Base-by-base conservation (phyloP, 176 grass and related monocot species). In the Triticum urartu region DNA sequence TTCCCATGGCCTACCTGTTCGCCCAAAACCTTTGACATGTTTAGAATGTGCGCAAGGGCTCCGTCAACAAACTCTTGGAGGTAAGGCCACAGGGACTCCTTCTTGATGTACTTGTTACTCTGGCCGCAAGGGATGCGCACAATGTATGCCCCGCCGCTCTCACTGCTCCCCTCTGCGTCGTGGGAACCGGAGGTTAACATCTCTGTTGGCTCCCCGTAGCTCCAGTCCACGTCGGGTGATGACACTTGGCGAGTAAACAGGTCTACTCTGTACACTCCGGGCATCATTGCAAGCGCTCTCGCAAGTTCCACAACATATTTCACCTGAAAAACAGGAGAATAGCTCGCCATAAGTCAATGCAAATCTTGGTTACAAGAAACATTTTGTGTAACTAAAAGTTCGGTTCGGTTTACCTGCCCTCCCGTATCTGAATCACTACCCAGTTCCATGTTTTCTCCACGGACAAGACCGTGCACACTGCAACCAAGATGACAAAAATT, bases 371-470 rank as follows among this genome's bases (percentile, higher is more conserved):
- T 38, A 28, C 33, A 24, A 43, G 21, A 18, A 59, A 22, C 1
- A 68, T n/a, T 14, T 47, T 61, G 11, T 76, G 13, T 54, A 36
- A 26, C 33, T 21, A 36, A 67, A 82, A 28, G 73, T 68, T 50
- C 15, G 5, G 50, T 77, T 77, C 50, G 86, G 72, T 67, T 85
- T 88, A 94, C 96, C 97, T 99, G 97, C 24, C 97, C 97, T 24
- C 94, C 94, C 0, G 97, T 99, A 58, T 99, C 97, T 67, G 97
- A 99, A 88, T 99, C 97, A 38, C 94, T 87, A 17, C 97, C 97
- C 24, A 99, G 87, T 72, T 99, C 97, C 97, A 96, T 99, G 92
- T 99, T 99, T 83, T 99, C 97, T 0, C 97, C 94, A 32, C 97
- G 94, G 75, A 99, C 92, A 68, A 99, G 85, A 65, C 97, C 97